Conservation (phyloP, 2,329 filamentous ascomycete species). For the Aspergillus quadricinctus region DNA sequence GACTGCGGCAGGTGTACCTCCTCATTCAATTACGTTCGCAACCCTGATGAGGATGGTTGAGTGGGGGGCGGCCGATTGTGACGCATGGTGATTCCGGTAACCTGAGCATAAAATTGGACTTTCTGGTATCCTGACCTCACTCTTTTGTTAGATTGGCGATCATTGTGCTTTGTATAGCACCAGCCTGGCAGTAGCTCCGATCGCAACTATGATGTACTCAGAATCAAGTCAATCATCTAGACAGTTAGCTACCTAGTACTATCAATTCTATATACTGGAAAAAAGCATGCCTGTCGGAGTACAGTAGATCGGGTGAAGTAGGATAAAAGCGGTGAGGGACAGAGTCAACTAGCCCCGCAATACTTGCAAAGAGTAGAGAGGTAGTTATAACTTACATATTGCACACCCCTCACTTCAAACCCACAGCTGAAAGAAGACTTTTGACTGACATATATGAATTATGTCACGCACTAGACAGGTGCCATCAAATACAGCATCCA, state of each 20-base stretch:
- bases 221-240: neutral
- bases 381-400: neutral
- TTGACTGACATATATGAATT: neutral
- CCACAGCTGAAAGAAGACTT: neutral
- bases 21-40: neutral
- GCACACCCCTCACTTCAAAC: neutral
- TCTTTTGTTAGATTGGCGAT: neutral
- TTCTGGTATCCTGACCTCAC: neutral
- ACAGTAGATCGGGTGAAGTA: neutral
- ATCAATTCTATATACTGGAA: neutral
- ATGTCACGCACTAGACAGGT: conserved; percentile 41
- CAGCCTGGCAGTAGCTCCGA: neutral
- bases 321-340: neutral
- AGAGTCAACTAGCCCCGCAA: neutral
- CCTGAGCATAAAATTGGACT: neutral
- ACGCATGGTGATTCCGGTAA: neutral
- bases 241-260: neutral
- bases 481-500: conserved; percentile 20
- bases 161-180: neutral
- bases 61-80: neutral
- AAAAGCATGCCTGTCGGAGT: neutral
- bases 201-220: neutral
- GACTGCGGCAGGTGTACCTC: neutral
- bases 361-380: too few species aligned
- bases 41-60: neutral